Percentiles rank a stretch among this genome's conserved stretches.
These are phyloP conservation scores for Sesbania bispinosa DNA, from an alignment of 306 rosid genomes.

Conservation along the genomic window DNA sequence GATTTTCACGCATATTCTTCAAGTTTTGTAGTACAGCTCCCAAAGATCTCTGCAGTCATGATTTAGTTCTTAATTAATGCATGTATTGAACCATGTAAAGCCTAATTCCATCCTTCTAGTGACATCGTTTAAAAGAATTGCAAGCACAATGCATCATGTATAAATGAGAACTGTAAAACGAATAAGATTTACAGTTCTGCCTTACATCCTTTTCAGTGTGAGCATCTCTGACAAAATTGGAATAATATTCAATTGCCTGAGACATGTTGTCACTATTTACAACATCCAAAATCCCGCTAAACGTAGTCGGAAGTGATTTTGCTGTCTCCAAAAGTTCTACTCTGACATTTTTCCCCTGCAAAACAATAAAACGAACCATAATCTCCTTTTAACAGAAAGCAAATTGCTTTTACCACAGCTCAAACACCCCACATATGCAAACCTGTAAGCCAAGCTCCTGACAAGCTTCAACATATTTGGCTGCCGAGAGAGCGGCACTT, in stretches of 20 bases:
- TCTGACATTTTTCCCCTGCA: constrained; percentile 81
- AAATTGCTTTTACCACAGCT: neutral
- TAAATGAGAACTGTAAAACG: constrained; percentile 4
- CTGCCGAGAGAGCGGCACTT: constrained; percentile 73
- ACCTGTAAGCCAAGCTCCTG: constrained; percentile 98
- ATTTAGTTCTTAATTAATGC: constrained; percentile 21
- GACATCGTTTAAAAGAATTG: neutral
- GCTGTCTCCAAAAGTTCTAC: constrained; percentile 85
- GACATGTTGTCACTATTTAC: constrained; percentile 60
- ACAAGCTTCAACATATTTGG: constrained; percentile 87
- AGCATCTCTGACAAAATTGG: constrained; percentile 78
- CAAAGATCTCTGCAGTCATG: constrained; percentile 50
- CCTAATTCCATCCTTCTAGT: neutral
- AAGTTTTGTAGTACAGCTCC: constrained; percentile 47
- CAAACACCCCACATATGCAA: constrained; percentile 16
- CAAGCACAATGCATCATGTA: constrained; percentile 6
- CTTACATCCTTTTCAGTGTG: constrained; percentile 85
- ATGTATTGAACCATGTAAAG: constrained; percentile 18
- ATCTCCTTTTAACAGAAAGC: neutral
- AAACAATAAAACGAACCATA: constrained; percentile 12
- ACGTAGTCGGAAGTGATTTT: constrained; percentile 77
- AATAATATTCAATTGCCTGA: constrained; percentile 75
- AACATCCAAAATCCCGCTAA: constrained; percentile 66
- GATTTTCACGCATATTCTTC: constrained; percentile 55
- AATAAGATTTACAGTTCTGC: constrained; percentile 9